A percentile compares a stretch with the other conserved stretches of the same genome.
Evolutionary conservation across 306 rosid species (phyloP).

Genomic region (Geum urbanum): DNA sequence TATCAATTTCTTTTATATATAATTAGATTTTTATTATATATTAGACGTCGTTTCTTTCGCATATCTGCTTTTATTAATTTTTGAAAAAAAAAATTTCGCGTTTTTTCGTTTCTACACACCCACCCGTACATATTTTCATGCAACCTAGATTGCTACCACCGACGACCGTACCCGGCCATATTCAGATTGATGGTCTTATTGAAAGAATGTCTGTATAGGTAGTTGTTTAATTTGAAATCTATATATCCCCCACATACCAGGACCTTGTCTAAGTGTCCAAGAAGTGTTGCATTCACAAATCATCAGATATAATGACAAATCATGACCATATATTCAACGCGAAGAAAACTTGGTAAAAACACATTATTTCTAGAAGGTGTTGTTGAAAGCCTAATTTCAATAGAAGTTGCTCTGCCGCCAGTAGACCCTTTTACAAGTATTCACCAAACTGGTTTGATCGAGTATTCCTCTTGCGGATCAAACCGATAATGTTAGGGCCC

Average conservation of each 20-base stretch:
- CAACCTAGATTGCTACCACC: no score
- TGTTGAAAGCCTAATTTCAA: neutral
- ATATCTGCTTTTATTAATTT: no score
- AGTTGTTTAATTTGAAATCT: neutral
- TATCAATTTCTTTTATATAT: no score
- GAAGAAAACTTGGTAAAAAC: slow-evolving; percentile 4
- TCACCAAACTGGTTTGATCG: neutral
- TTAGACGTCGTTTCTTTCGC: no score
- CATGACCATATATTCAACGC: slow-evolving; percentile 13
- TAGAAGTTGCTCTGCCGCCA: neutral
- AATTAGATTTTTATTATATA: no score
- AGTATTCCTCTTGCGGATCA: neutral
- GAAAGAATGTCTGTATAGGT: no score
- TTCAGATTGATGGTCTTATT: no score
- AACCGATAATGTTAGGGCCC: neutral
- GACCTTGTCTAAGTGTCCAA: neutral
- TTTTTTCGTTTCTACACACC: no score
- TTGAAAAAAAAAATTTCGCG: no score
- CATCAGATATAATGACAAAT: neutral
- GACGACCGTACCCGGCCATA: no score
- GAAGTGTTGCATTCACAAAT: neutral
- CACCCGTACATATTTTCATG: no score
- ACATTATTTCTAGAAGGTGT: slow-evolving; percentile 12
- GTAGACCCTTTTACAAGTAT: neutral
- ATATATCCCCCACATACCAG: neutral